A percentile compares a stretch with the other conserved stretches of the same genome.
phyloP scores from a whole-genome alignment of 2,329 filamentous ascomycete species.

The Intubia oerlemansii region DNA sequence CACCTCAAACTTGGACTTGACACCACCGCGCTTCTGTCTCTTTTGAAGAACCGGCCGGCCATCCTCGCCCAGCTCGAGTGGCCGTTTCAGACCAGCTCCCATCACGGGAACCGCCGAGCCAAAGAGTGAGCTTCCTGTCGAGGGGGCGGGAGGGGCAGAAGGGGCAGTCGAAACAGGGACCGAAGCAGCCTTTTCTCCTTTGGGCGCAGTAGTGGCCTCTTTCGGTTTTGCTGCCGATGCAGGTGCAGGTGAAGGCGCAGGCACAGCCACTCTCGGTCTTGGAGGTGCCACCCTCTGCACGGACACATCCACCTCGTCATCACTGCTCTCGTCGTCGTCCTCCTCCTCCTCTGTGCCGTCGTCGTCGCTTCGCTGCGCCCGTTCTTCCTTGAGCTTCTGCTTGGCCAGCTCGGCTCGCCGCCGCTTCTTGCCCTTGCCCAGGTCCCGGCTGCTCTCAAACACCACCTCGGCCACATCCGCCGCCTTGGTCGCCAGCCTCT shows the following conservation, averaged over 20 bases:
- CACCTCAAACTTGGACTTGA: slow-evolving; percentile 47
- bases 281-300: not conserved
- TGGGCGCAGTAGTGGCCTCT: too few relatives aligned
- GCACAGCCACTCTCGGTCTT: not conserved
- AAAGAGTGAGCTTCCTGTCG: slow-evolving; percentile 3
- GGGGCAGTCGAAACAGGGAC: too few relatives aligned
- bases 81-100: slow-evolving; percentile 72
- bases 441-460: slow-evolving; percentile 53
- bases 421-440: slow-evolving; percentile 52
- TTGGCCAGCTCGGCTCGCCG: slow-evolving; percentile 43
- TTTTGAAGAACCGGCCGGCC: slow-evolving; percentile 69
- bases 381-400: slow-evolving; percentile 22
- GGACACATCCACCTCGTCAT: slow-evolving; percentile 8
- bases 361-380: slow-evolving; percentile 18
- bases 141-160: too few relatives aligned
- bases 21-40: slow-evolving; percentile 48
- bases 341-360: slow-evolving; percentile 14
- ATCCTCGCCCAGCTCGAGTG: slow-evolving; percentile 57
- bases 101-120: slow-evolving; percentile 11
- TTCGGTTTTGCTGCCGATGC: not conserved
- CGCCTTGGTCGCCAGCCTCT: slow-evolving; percentile 58
- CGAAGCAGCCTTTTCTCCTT: too few relatives aligned
- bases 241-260: not conserved
- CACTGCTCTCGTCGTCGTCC: slow-evolving; percentile 4
- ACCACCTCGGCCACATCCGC: slow-evolving; percentile 52